Conservation (phyloP, 352 stramenopile genomes). For the Pelagophyceae sp. region DNA sequence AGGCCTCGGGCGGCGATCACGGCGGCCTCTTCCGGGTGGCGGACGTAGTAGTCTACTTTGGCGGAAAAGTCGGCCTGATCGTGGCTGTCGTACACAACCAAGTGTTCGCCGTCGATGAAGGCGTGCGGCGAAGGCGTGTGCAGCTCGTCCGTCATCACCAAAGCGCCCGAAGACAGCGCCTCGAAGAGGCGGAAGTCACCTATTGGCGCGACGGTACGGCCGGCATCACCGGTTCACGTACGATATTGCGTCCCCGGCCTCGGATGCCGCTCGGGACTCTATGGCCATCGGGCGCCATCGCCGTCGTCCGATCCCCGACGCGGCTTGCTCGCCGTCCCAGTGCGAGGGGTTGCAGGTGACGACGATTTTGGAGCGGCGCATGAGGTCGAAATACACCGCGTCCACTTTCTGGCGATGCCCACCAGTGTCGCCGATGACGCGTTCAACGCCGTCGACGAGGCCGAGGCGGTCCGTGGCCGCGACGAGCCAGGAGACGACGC, state of each 20-base stretch:
- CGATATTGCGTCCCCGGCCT: too few species aligned
- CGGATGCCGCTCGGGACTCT: too few species aligned
- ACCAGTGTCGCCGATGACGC: conserved; percentile 20
- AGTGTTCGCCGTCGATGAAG: neutral
- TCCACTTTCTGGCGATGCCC: neutral
- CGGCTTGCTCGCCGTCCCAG: conserved; percentile 17
- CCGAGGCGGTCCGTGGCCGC: neutral
- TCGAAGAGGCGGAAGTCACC: conserved; percentile 18
- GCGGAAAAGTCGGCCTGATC: neutral
- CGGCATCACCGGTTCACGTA: too few species aligned
- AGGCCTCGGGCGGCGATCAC: neutral
- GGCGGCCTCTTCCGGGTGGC: neutral
- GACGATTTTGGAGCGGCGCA: neutral
- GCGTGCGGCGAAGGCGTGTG: neutral
- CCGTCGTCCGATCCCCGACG: too few species aligned
- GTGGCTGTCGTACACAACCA: neutral
- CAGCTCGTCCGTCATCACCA: conserved; percentile 1
- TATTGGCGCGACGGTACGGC: too few species aligned
- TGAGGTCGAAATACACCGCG: neutral
- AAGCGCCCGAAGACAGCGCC: neutral
- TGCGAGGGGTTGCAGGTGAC: conserved; percentile 12
- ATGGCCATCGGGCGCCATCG: too few species aligned
- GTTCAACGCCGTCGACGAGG: too few species aligned
- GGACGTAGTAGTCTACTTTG: neutral
- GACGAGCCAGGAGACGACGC: neutral